A percentile compares a stretch with the other conserved stretches of the same genome.
These are phyloP conservation scores for Zygotorulaspora mrakii DNA, from an alignment of 1,139 yeast genomes.

Conservation along the genomic window DNA sequence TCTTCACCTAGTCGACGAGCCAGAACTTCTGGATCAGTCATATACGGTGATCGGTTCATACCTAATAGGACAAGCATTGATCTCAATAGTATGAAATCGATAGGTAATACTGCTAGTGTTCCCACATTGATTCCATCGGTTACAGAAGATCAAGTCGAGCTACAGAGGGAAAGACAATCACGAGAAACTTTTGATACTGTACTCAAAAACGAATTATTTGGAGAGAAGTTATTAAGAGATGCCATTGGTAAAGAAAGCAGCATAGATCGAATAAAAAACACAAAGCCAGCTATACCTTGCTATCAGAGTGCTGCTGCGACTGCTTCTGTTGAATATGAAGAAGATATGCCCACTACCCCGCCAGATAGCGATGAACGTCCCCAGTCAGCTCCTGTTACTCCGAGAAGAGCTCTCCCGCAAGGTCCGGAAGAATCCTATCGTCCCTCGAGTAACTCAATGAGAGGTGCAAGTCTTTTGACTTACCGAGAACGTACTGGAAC, in stretches of 20 bases:
- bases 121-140: conserved; percentile 23
- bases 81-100: conserved; percentile 78
- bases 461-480: conserved; percentile 56
- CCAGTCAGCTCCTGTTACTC: conserved; percentile 41
- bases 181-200: conserved; percentile 83
- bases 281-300: conserved; percentile 16
- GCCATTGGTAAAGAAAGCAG: conserved; percentile 27
- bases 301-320: conserved; percentile 3
- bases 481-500: conserved; percentile 66
- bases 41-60: conserved; percentile 77
- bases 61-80: conserved; percentile 85
- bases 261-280: conserved; percentile 32
- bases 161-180: conserved; percentile 73
- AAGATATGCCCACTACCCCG: conserved; percentile 23
- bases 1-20: conserved; percentile 35
- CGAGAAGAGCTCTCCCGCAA: conserved; percentile 30
- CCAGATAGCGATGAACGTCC: conserved; percentile 30
- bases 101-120: conserved; percentile 47
- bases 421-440: conserved; percentile 25
- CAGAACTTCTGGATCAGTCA: conserved; percentile 24
- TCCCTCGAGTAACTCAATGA: conserved; percentile 50
- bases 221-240: conserved; percentile 55
- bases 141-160: conserved; percentile 60
- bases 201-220: conserved; percentile 84
- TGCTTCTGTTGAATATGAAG: conserved; percentile 8